Evolutionary conservation across 2,329 filamentous ascomycete genomes (phyloP).

Genomic region (Colletotrichum sansevieriae): DNA sequence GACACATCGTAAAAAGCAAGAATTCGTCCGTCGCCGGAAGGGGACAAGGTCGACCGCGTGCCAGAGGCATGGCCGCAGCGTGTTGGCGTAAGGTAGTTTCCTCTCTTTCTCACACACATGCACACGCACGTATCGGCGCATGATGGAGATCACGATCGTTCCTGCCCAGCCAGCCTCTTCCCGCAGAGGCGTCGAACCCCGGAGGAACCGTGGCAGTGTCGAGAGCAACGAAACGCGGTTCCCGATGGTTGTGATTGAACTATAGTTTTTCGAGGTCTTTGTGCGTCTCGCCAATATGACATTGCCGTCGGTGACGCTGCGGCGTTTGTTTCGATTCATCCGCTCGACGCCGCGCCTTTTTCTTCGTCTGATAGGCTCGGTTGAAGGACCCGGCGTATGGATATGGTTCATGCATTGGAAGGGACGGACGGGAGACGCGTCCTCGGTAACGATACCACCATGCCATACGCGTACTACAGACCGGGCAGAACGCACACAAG

Average conservation of each 20-base stretch:
- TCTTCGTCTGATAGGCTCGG: conserved; percentile 26
- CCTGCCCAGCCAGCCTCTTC: conserved; percentile 4
- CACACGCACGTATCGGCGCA: background rate
- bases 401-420: conserved; percentile 1
- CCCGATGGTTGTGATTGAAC: background rate
- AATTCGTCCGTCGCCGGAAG: conserved; percentile 19
- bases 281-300: background rate
- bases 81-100: too few relatives aligned
- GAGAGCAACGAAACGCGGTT: background rate
- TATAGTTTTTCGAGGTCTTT: background rate
- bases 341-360: conserved; percentile 19
- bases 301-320: conserved; percentile 18
- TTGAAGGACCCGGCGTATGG: conserved; percentile 1
- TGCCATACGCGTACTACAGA: too few relatives aligned
- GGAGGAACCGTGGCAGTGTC: background rate
- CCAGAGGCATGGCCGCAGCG: too few relatives aligned
- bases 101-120: too few relatives aligned
- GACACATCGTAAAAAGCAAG: conserved; percentile 4
- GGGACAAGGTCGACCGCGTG: conserved; percentile 19
- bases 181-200: conserved; percentile 4
- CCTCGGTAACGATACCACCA: conserved; percentile 8
- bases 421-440: conserved; percentile 21
- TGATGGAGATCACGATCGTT: background rate
- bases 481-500: background rate
- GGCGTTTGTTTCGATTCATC: conserved; percentile 33